Percentiles rank a stretch among this genome's conserved stretches.
Conservation (phyloP, 305 asterid genomes). For the Petunia hybrid region DNA sequence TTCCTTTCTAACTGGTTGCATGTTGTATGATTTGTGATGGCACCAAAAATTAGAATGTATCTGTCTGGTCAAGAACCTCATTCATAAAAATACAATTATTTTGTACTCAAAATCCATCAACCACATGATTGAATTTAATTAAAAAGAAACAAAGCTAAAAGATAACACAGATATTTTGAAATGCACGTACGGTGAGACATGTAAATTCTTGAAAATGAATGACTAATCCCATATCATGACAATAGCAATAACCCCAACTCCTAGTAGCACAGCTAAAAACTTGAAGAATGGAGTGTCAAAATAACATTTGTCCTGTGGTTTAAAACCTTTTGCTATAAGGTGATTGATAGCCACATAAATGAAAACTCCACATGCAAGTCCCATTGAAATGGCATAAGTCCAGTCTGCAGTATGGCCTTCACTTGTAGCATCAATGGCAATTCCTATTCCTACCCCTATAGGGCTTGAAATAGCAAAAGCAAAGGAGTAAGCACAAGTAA, state of each 20-base stretch:
- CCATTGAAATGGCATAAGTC: constrained; percentile 90
- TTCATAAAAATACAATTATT: not conserved
- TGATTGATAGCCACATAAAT: constrained; percentile 86
- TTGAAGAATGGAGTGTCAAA: constrained; percentile 74
- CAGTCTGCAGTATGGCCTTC: constrained; percentile 74
- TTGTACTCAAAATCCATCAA: not conserved
- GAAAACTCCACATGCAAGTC: constrained; percentile 81
- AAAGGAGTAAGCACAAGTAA: constrained; percentile 72
- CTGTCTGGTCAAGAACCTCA: not conserved
- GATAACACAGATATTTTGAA: not conserved
- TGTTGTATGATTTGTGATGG: not conserved
- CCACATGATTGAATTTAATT: not conserved
- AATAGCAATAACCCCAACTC: constrained; percentile 75
- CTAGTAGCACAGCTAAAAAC: constrained; percentile 78
- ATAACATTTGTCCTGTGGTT: constrained; percentile 51
- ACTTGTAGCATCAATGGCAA: constrained; percentile 82
- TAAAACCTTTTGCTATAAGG: constrained; percentile 78
- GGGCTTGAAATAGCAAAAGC: constrained; percentile 91
- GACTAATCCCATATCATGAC: constrained; percentile 92
- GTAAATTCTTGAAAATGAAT: not conserved
- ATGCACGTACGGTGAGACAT: not conserved
- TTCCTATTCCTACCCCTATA: constrained; percentile 85
- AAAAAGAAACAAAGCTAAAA: constrained; percentile 1
- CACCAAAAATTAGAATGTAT: not conserved
- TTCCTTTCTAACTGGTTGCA: not conserved